phyloP scores from a whole-genome alignment of 1,139 yeast genomes.

The Sugiyamaella grinbergsii region DNA sequence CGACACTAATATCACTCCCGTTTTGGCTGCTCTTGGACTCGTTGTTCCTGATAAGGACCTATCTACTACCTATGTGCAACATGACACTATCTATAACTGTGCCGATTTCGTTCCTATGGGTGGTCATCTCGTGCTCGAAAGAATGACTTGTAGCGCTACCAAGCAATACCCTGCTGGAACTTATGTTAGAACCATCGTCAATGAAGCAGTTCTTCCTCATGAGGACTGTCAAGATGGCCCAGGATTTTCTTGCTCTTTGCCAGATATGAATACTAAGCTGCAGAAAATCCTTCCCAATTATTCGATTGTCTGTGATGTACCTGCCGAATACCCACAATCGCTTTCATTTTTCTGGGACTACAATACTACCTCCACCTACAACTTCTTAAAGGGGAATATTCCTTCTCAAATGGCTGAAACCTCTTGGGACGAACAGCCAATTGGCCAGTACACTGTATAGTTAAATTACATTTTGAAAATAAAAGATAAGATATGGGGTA shows the following conservation, averaged over 20 bases:
- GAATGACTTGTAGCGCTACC: slow-evolving; percentile 47
- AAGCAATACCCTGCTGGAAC: slow-evolving; percentile 30
- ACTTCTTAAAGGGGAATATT: slow-evolving; percentile 29
- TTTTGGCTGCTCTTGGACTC: slow-evolving; percentile 55
- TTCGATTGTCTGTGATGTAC: slow-evolving; percentile 32
- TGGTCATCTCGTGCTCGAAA: slow-evolving; percentile 56
- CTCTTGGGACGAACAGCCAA: slow-evolving; percentile 25
- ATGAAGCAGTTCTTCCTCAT: slow-evolving; percentile 63
- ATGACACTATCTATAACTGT: slow-evolving; percentile 52
- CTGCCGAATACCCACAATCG: slow-evolving; percentile 34
- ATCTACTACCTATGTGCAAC: slow-evolving; percentile 47
- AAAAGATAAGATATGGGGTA: too few species aligned
- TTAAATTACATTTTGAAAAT: too few species aligned
- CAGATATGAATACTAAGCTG: slow-evolving; percentile 42
- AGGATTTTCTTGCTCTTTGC: slow-evolving; percentile 58
- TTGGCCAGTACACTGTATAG: slow-evolving; percentile 1
- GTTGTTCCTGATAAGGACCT: slow-evolving; percentile 49
- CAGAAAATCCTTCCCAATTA: slow-evolving; percentile 26
- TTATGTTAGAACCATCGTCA: slow-evolving; percentile 56
- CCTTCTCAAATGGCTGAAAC: slow-evolving; percentile 29
- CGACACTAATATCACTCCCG: slow-evolving; percentile 52
- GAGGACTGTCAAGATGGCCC: slow-evolving; percentile 58
- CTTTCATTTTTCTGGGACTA: slow-evolving; percentile 41
- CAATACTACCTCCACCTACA: slow-evolving; percentile 33
- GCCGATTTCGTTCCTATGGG: slow-evolving; percentile 59